Evolutionary conservation across 2,329 filamentous ascomycete genomes (phyloP).

Genomic region (Hawksworthiomyces lignivorus): DNA sequence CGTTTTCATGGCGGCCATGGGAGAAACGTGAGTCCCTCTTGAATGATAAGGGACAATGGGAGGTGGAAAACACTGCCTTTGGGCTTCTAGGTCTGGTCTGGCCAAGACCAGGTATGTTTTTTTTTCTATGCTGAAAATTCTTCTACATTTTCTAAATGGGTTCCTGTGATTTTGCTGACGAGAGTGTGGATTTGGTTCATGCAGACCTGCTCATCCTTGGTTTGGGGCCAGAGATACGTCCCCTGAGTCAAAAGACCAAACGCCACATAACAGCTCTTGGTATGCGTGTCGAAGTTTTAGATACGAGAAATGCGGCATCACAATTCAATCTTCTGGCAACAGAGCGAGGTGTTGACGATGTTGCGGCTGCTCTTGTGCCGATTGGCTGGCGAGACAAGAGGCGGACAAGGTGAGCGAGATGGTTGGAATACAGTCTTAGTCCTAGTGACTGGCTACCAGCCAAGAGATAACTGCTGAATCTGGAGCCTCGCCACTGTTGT

Average conservation of each 20-base stretch:
- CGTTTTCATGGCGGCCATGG: slow-evolving; percentile 86
- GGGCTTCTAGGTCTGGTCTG: slow-evolving; percentile 70
- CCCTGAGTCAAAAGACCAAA: slow-evolving; percentile 68
- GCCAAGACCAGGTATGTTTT: slow-evolving; percentile 72
- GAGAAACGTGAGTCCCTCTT: slow-evolving; percentile 41
- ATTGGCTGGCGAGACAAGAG: slow-evolving; percentile 65
- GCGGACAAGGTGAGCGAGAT: too few relatives aligned
- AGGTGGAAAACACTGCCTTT: slow-evolving; percentile 63
- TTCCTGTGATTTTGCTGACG: background rate
- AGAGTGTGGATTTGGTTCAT: too few relatives aligned
- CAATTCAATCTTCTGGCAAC: slow-evolving; percentile 96
- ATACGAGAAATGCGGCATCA: slow-evolving; percentile 87
- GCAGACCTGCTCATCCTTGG: slow-evolving; percentile 85
- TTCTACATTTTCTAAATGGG: too few relatives aligned
- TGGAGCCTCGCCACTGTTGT: too few relatives aligned
- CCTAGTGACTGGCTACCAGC: too few relatives aligned
- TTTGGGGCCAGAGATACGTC: slow-evolving; percentile 66
- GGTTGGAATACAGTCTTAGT: too few relatives aligned
- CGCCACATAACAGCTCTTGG: slow-evolving; percentile 67
- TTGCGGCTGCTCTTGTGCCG: slow-evolving; percentile 82
- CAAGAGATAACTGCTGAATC: too few relatives aligned
- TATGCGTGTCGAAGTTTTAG: slow-evolving; percentile 78
- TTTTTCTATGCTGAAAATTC: too few relatives aligned
- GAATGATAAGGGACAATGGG: slow-evolving; percentile 76
- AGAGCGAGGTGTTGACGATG: slow-evolving; percentile 75